Evolutionary conservation across 768 basidiomycete genomes (phyloP).

Genomic region (Leccinum subgranulosum): DNA sequence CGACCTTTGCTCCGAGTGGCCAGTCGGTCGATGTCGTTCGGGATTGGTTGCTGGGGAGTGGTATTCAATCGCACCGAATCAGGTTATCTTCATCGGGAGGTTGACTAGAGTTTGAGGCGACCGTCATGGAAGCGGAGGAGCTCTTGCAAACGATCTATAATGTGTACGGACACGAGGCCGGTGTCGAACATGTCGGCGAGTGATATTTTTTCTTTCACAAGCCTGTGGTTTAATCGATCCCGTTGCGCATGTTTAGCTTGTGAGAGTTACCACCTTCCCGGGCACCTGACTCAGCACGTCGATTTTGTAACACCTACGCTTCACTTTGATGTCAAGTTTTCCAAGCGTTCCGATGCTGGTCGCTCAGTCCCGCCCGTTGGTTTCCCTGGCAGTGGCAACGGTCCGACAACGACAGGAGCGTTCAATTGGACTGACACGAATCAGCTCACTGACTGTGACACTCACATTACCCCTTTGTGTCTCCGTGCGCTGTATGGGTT

Average conservation of each 20-base stretch:
- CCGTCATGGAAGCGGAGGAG: slow-evolving; percentile 41
- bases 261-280: slow-evolving; percentile 40
- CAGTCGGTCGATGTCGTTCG: slow-evolving; percentile 37
- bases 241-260: slow-evolving; percentile 28
- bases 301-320: slow-evolving; percentile 46
- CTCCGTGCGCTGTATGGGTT: slow-evolving; percentile 57
- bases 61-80: slow-evolving; percentile 35
- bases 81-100: slow-evolving; percentile 30
- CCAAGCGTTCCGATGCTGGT: slow-evolving; percentile 13
- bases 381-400: slow-evolving; percentile 11
- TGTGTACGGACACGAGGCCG: slow-evolving; percentile 38
- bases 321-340: slow-evolving; percentile 35
- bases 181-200: slow-evolving; percentile 37
- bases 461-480: slow-evolving; percentile 53
- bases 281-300: slow-evolving; percentile 35
- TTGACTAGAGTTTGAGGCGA: slow-evolving; percentile 41
- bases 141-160: slow-evolving; percentile 42
- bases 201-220: neutral
- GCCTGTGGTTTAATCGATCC: neutral
- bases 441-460: slow-evolving; percentile 33
- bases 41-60: slow-evolving; percentile 38
- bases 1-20: slow-evolving; percentile 39
- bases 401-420: slow-evolving; percentile 21
- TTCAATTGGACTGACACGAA: neutral
- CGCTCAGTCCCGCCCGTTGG: slow-evolving; percentile 7